Evolutionary conservation across 2,329 filamentous ascomycete species (phyloP).

Genomic region (Curvularia sp.): DNA sequence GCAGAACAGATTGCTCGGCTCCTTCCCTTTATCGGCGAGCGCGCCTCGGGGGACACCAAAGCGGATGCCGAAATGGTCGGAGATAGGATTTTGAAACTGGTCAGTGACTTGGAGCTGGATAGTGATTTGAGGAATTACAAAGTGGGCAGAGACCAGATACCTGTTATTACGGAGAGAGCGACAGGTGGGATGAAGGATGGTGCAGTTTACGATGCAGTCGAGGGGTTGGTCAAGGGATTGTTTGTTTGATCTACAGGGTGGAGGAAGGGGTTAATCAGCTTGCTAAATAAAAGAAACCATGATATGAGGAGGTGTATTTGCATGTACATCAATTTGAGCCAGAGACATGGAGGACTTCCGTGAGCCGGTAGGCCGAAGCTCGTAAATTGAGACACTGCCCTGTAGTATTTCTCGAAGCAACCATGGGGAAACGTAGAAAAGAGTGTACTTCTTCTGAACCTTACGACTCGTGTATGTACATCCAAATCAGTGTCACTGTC

Average conservation of each 20-base stretch:
- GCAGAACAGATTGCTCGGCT: slow-evolving; percentile 57
- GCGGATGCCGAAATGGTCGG: slow-evolving; percentile 57
- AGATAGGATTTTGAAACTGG: slow-evolving; percentile 54
- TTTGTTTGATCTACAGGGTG: slow-evolving; percentile 35
- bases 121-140: slow-evolving; percentile 57
- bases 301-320: neutral
- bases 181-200: slow-evolving; percentile 55
- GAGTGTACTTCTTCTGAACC: too few species aligned
- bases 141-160: slow-evolving; percentile 53
- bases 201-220: slow-evolving; percentile 54
- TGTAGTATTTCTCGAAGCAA: neutral
- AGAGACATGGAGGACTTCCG: neutral
- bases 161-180: slow-evolving; percentile 55
- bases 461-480: neutral
- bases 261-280: neutral
- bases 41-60: slow-evolving; percentile 49
- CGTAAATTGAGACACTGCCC: neutral
- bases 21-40: slow-evolving; percentile 54
- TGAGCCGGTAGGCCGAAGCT: neutral
- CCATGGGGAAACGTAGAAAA: neutral
- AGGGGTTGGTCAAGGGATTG: slow-evolving; percentile 53
- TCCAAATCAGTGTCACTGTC: neutral
- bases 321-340: neutral
- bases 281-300: too few species aligned
- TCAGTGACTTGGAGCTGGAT: slow-evolving; percentile 55